Base-by-base conservation (phyloP, 352 stramenopile genomes). In the Pythium aphanidermatum region DNA sequence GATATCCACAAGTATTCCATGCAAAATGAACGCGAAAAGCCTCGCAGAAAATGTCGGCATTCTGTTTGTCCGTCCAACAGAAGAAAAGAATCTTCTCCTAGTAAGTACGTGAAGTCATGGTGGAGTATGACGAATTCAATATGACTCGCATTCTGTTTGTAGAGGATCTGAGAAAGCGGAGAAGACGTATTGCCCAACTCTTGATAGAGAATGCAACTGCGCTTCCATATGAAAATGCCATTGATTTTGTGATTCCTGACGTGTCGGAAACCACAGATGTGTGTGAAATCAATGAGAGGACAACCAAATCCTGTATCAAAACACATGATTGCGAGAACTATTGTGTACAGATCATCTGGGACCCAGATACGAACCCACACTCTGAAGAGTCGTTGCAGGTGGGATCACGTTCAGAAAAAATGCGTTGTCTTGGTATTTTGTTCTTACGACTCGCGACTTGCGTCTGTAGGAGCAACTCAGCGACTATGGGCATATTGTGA, bases 131-230 rank as follows among this genome's bases (percentile, higher is more conserved):
- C n/a, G n/a, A n/a, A n/a, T n/a, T n/a, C n/a, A n/a, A n/a, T n/a
- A 28, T 57, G 17, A 29, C 2, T 12, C n/a, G n/a, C n/a, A n/a
- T n/a, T n/a, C n/a, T 46, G 4, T 34, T 10, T 34, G 14, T 31
- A 64, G 54, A 56, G 20, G 31, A 54, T 14, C 55, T 61, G 44
- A 53, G 64, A n/a, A 66, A 51, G 5, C 64, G 55, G 27, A 38
- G 70, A 12, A 63, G 72, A 34, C 56, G 48, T 14, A 37, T 86
- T 24, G 67, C 69, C 14, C 57, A 67, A 20, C 61, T 80, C 5
- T 28, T 86, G 14, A 83, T 86, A 31, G 64, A 69, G 36, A 53
- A 83, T 30, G 70, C 68, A 14, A 34, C 55, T 2, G 43, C 54
- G 11, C 45, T 82, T 0, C 63, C 70, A 4, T 77, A 80, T 39